phyloP scores from a whole-genome alignment of 2,329 filamentous ascomycete genomes.

The Exophiala oligosperma region DNA sequence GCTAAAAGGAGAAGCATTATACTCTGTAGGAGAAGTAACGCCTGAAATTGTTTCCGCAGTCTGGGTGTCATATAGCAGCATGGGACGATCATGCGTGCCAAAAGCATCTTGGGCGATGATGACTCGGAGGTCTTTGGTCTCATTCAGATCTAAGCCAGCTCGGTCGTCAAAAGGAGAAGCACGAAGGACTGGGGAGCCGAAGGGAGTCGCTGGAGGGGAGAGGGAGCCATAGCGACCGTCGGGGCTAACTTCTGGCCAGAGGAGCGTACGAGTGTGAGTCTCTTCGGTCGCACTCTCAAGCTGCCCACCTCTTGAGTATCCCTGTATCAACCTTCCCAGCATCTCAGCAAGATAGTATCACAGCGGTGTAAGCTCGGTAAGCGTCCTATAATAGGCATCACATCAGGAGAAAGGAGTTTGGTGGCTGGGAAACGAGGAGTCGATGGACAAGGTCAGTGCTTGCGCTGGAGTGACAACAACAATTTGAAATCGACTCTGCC shows the following conservation, averaged over 20 bases:
- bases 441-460: neutral
- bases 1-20: slow-evolving; percentile 2
- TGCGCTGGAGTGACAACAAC: neutral
- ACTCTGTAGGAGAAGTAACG: slow-evolving; percentile 3
- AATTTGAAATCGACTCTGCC: neutral
- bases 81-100: slow-evolving; percentile 47
- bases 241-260: slow-evolving; percentile 48
- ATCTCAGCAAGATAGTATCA: slow-evolving; percentile 9
- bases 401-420: neutral
- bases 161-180: slow-evolving; percentile 49
- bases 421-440: neutral
- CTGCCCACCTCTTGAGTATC: slow-evolving; percentile 19
- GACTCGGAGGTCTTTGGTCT: slow-evolving; percentile 46
- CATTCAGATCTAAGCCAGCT: slow-evolving; percentile 47
- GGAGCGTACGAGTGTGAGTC: slow-evolving; percentile 48
- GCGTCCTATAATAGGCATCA: neutral
- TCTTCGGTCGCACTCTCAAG: slow-evolving; percentile 50
- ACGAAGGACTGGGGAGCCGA: slow-evolving; percentile 41
- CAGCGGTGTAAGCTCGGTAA: neutral
- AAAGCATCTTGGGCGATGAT: slow-evolving; percentile 51
- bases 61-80: slow-evolving; percentile 47
- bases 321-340: slow-evolving; percentile 26
- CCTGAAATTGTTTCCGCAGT: slow-evolving; percentile 16
- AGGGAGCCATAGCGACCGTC: slow-evolving; percentile 42
- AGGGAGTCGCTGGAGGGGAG: slow-evolving; percentile 38